phyloP scores from a whole-genome alignment of 768 basidiomycete genomes.

The Hericium alpestre region DNA sequence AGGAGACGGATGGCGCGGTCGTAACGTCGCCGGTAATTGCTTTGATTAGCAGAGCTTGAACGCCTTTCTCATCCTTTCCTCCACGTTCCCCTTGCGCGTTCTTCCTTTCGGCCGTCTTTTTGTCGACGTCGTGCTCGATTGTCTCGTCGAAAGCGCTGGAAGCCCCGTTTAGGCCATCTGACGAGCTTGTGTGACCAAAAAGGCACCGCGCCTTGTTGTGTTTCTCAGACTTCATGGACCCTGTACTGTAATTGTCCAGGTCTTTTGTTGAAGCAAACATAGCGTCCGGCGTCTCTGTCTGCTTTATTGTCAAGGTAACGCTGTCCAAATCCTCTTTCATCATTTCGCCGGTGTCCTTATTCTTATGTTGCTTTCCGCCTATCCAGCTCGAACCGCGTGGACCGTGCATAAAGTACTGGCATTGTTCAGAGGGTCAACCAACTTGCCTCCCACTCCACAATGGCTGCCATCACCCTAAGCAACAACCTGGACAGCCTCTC shows the following conservation, averaged over 20 bases:
- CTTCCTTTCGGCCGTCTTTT: too few species aligned
- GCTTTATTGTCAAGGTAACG: not conserved
- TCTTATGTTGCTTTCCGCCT: too few species aligned
- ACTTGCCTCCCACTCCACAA: not conserved
- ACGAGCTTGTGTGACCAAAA: too few species aligned
- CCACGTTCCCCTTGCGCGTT: too few species aligned
- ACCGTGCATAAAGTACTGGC: too few species aligned
- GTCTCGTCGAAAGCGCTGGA: not conserved
- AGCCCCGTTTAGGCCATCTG: not conserved
- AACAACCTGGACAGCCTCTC: slow-evolving; percentile 25
- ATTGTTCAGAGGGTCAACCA: not conserved
- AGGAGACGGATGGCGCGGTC: too few species aligned
- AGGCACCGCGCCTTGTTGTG: not conserved
- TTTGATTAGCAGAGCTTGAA: too few species aligned
- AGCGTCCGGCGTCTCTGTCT: not conserved
- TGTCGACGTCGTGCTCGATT: too few species aligned
- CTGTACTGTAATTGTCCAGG: not conserved
- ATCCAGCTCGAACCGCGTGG: too few species aligned
- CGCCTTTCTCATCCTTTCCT: too few species aligned
- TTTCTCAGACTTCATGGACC: not conserved
- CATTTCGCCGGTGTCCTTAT: too few species aligned
- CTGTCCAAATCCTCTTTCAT: not conserved
- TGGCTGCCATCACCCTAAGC: slow-evolving; percentile 18
- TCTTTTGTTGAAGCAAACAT: not conserved
- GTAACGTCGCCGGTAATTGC: too few species aligned